Percentiles rank a stretch among this genome's conserved stretches.
Evolutionary conservation across 192 early-diverging fungal species (phyloP).

Genomic region (Linnemannia schmuckeri): DNA sequence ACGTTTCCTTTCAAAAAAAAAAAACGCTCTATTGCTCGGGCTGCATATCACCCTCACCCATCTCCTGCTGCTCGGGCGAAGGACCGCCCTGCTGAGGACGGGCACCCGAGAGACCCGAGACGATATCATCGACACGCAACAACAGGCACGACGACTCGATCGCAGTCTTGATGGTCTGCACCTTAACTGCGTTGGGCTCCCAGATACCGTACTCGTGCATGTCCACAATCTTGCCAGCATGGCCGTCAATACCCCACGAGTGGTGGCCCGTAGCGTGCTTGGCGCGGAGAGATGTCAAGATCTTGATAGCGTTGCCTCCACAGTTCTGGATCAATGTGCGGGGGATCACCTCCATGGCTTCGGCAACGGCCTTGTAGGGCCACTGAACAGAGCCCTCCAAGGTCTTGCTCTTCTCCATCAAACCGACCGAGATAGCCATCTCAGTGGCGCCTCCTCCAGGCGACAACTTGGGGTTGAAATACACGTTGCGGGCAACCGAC

Average conservation of each 20-base stretch:
- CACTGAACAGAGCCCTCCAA: slow-evolving; percentile 94
- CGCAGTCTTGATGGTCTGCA: slow-evolving; percentile 99
- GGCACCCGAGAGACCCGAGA: slow-evolving; percentile 87
- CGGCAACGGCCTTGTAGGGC: slow-evolving; percentile 96
- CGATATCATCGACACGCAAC: slow-evolving; percentile 96
- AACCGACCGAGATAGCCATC: slow-evolving; percentile 93
- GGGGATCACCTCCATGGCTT: slow-evolving; percentile 98
- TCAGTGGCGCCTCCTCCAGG: slow-evolving; percentile 99
- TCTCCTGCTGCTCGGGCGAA: slow-evolving; percentile 56
- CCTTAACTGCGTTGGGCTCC: slow-evolving; percentile 99
- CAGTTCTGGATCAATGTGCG: slow-evolving; percentile 99
- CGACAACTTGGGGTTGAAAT: slow-evolving; percentile 92
- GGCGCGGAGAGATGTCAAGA: slow-evolving; percentile 90
- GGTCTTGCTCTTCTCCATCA: slow-evolving; percentile 91
- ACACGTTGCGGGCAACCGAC: slow-evolving; percentile 97
- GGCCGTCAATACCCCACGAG: slow-evolving; percentile 97
- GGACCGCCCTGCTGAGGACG: slow-evolving; percentile 57
- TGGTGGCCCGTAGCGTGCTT: slow-evolving; percentile 93
- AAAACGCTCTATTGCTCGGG: slow-evolving; percentile 42
- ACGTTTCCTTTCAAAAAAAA: not conserved
- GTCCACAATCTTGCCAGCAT: slow-evolving; percentile 91
- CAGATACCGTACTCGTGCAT: slow-evolving; percentile 99
- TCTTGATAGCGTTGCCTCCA: slow-evolving; percentile 98
- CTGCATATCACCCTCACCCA: slow-evolving; percentile 56
- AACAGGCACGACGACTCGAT: slow-evolving; percentile 93